phyloP scores from a whole-genome alignment of 805 yeast species.

The Monosporozyma siamensis region DNA sequence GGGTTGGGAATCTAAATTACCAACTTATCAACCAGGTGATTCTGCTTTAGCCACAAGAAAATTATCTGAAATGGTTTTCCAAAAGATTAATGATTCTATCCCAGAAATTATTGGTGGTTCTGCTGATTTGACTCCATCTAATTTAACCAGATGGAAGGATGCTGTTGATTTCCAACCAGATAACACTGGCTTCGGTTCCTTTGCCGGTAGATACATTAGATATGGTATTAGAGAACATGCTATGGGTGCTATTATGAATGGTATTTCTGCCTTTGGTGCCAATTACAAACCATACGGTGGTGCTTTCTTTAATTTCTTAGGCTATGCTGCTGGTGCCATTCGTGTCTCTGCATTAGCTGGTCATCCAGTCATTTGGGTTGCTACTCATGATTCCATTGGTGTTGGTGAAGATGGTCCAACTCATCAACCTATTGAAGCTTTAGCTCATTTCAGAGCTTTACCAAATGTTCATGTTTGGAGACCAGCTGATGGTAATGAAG shows the following conservation, averaged over 20 bases:
- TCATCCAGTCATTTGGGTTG: slow-evolving; percentile 79
- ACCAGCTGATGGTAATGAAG: slow-evolving; percentile 90
- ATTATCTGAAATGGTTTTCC: slow-evolving; percentile 74
- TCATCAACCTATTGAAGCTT: slow-evolving; percentile 85
- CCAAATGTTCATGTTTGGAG: slow-evolving; percentile 84
- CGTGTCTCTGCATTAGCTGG: slow-evolving; percentile 78
- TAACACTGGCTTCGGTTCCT: slow-evolving; percentile 66
- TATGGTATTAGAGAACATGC: slow-evolving; percentile 99
- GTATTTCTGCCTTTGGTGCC: slow-evolving; percentile 84
- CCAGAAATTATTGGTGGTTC: slow-evolving; percentile 97
- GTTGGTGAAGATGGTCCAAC: slow-evolving; percentile 92
- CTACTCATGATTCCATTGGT: slow-evolving; percentile 86
- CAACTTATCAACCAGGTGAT: slow-evolving; percentile 71
- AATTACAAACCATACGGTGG: slow-evolving; percentile 91
- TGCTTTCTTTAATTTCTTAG: slow-evolving; percentile 91
- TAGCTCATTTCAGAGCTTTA: slow-evolving; percentile 76
- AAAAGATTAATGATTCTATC: slow-evolving; percentile 47
- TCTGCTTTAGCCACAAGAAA: slow-evolving; percentile 88
- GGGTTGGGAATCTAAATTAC: slow-evolving; percentile 70
- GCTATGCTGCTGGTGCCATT: slow-evolving; percentile 80
- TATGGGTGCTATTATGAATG: slow-evolving; percentile 98
- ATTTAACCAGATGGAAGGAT: slow-evolving; percentile 79
- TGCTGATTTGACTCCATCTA: slow-evolving; percentile 96
- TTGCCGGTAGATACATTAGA: slow-evolving; percentile 87
- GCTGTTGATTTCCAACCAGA: slow-evolving; percentile 93